phyloP scores from a whole-genome alignment of 176 grass and related monocot species.

The Melocanna baccifera region DNA sequence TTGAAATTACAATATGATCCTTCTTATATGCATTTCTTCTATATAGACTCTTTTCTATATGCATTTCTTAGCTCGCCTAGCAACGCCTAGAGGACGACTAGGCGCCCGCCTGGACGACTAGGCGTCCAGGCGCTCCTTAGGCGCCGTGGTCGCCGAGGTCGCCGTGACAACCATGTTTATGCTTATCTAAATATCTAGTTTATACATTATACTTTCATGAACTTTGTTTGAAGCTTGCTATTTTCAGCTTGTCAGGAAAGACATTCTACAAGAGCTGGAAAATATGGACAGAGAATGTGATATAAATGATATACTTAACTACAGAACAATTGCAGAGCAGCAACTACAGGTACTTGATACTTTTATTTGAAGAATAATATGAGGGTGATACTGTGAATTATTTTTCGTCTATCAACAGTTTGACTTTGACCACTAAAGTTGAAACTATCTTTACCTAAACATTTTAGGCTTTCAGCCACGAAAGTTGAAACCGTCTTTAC shows the following conservation, averaged over 20 bases:
- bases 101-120: too few species aligned
- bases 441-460: neutral
- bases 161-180: too few species aligned
- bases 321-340: constrained; percentile 82
- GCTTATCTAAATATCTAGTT: too few species aligned
- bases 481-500: constrained; percentile 4
- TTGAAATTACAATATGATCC: too few species aligned
- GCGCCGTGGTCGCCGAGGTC: too few species aligned
- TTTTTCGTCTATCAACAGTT: neutral
- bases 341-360: constrained; percentile 64
- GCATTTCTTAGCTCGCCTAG: too few species aligned
- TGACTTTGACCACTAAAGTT: constrained; percentile 9
- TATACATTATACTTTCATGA: constrained; percentile 11
- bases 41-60: too few species aligned
- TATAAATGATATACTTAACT: constrained; percentile 91
- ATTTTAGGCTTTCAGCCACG: constrained; percentile 18
- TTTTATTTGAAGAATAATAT: constrained; percentile 20
- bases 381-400: constrained; percentile 10
- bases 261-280: constrained; percentile 77
- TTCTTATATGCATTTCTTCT: too few species aligned
- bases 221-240: constrained; percentile 24
- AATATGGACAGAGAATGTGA: constrained; percentile 91
- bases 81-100: too few species aligned
- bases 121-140: too few species aligned
- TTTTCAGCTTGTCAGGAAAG: constrained; percentile 77